These are phyloP conservation scores for Neonothopanus nambi DNA, from an alignment of 1,284 basidiomycete species.

Conservation along the genomic window DNA sequence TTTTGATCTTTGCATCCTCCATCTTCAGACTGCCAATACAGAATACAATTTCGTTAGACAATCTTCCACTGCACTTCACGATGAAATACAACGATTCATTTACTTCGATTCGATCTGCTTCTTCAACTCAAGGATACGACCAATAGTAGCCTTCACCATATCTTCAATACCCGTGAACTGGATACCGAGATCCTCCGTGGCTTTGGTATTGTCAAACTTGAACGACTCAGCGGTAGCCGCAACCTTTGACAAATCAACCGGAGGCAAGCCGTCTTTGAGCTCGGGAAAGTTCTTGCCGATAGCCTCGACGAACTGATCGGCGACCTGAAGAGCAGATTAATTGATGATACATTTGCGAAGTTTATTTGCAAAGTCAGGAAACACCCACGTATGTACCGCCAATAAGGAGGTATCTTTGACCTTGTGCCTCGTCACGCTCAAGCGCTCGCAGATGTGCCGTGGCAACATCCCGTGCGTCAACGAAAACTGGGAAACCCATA, in stretches of 20 bases:
- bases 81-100: not conserved
- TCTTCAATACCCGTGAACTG: slow-evolving; percentile 8
- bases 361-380: not conserved
- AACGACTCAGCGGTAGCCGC: not conserved
- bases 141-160: not conserved
- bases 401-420: slow-evolving; percentile 18
- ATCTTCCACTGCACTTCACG: not conserved
- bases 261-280: not conserved
- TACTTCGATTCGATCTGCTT: slow-evolving; percentile 2
- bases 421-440: slow-evolving; percentile 12
- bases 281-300: slow-evolving; percentile 13
- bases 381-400: slow-evolving; percentile 13
- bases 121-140: not conserved
- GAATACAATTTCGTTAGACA: not conserved
- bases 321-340: not conserved
- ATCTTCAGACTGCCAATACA: not conserved
- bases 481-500: slow-evolving; percentile 13
- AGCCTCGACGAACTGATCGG: slow-evolving; percentile 13
- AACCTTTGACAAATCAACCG: not conserved
- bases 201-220: slow-evolving; percentile 14
- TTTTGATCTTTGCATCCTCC: not conserved
- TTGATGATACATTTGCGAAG: not conserved
- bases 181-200: slow-evolving; percentile 11
- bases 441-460: slow-evolving; percentile 17
- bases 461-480: slow-evolving; percentile 16